These are phyloP conservation scores for Fistulinella prunicolor DNA, from an alignment of 768 basidiomycete genomes.

Conservation along the genomic window DNA sequence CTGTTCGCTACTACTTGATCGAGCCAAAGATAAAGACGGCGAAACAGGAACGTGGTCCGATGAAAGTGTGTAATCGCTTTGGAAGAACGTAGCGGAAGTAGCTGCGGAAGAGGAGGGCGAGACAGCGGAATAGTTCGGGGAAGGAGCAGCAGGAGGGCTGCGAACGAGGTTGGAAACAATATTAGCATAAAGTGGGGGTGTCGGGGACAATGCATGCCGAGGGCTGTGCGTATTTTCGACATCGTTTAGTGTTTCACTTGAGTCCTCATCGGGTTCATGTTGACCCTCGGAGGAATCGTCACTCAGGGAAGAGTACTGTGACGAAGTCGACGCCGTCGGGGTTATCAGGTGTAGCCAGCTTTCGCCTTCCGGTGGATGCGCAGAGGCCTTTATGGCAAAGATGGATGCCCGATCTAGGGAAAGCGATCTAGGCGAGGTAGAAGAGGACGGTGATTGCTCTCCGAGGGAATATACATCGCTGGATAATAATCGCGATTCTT, in stretches of 20 bases:
- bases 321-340: conserved; percentile 23
- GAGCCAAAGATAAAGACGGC: conserved; percentile 14
- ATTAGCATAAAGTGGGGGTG: conserved; percentile 26
- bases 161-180: conserved; percentile 20
- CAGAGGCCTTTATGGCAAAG: conserved; percentile 12
- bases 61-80: conserved; percentile 12
- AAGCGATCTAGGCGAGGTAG: conserved; percentile 4
- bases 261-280: conserved; percentile 9
- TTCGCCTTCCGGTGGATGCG: conserved; percentile 25
- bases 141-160: conserved; percentile 7
- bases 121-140: conserved; percentile 11
- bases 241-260: conserved; percentile 7
- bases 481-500: conserved; percentile 43
- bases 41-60: conserved; percentile 13
- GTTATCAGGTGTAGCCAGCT: conserved; percentile 33
- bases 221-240: background rate
- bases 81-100: conserved; percentile 6
- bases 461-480: conserved; percentile 9
- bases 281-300: conserved; percentile 29
- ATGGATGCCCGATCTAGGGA: conserved; percentile 17
- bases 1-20: conserved; percentile 16
- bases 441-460: conserved; percentile 4
- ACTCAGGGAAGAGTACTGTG: conserved; percentile 9
- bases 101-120: conserved; percentile 7
- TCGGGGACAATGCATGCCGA: conserved; percentile 9